Evolutionary conservation across 83 land plant genomes (phyloP).

Genomic region (Picea abies): DNA sequence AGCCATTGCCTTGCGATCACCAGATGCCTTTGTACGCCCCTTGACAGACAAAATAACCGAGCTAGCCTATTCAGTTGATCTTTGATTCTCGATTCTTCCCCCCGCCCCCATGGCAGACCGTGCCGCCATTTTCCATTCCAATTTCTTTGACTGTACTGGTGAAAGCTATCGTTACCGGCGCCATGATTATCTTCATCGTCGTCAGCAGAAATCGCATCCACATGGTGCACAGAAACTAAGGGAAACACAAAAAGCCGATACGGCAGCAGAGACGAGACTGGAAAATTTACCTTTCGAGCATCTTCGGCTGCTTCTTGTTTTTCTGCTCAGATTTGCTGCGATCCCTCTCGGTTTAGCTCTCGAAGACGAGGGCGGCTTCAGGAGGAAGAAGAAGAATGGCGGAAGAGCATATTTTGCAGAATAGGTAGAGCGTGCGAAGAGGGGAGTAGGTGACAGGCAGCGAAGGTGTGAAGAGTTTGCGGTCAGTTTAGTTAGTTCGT

Average conservation of each 20-base stretch:
- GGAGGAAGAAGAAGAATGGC: not conserved
- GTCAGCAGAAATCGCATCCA: conserved; percentile 1
- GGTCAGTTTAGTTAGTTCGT: not conserved
- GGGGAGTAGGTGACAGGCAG: conserved; percentile 13
- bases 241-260: not conserved
- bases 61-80: too few species aligned
- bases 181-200: not conserved
- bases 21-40: conserved; percentile 7
- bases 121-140: conserved; percentile 12
- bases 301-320: not conserved
- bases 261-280: not conserved
- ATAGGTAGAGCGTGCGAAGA: not conserved
- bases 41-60: too few species aligned
- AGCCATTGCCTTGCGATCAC: not conserved
- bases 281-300: conserved; percentile 1
- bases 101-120: not conserved
- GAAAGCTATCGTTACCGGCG: conserved; percentile 12
- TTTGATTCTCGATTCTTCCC: too few species aligned
- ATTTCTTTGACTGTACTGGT: not conserved
- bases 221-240: not conserved
- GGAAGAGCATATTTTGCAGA: not conserved
- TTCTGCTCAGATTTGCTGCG: not conserved
- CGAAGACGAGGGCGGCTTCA: not conserved
- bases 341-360: not conserved
- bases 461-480: conserved; percentile 8